These are phyloP conservation scores for Aurifilum marmelostoma DNA, from an alignment of 2,329 filamentous ascomycete species.

Conservation along the genomic window DNA sequence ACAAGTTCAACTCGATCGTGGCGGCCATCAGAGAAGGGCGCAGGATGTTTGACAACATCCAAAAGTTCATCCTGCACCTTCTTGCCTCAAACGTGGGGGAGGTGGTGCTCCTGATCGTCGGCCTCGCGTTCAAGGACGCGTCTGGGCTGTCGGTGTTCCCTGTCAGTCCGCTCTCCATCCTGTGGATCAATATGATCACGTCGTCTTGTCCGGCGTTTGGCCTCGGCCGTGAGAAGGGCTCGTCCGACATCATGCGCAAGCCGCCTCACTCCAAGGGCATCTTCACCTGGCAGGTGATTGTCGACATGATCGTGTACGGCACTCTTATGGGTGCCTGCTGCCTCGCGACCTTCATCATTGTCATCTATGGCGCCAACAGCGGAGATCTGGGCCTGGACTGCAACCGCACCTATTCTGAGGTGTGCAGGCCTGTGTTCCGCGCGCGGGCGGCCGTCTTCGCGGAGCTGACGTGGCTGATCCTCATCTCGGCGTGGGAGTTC, in stretches of 20 bases:
- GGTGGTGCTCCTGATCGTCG: slow-evolving; percentile 78
- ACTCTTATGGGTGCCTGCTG: slow-evolving; percentile 74
- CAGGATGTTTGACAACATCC: slow-evolving; percentile 86
- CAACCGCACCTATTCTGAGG: slow-evolving; percentile 61
- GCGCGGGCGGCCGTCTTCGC: slow-evolving; percentile 75
- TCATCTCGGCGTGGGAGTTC: slow-evolving; percentile 79
- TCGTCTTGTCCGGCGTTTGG: slow-evolving; percentile 88
- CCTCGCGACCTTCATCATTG: slow-evolving; percentile 67
- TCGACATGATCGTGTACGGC: slow-evolving; percentile 81
- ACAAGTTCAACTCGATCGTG: slow-evolving; percentile 87
- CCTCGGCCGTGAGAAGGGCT: slow-evolving; percentile 77
- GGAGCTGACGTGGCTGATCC: slow-evolving; percentile 72
- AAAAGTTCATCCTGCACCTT: slow-evolving; percentile 83
- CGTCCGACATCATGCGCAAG: slow-evolving; percentile 76
- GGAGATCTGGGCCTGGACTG: slow-evolving; percentile 63
- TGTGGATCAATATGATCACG: slow-evolving; percentile 95
- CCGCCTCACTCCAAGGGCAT: slow-evolving; percentile 78
- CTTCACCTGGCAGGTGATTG: slow-evolving; percentile 76
- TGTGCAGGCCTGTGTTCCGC: slow-evolving; percentile 65
- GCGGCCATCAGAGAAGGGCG: slow-evolving; percentile 82
- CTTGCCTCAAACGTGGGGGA: slow-evolving; percentile 83
- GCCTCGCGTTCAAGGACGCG: slow-evolving; percentile 78
- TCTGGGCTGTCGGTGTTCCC: slow-evolving; percentile 79
- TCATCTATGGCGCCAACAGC: slow-evolving; percentile 59
- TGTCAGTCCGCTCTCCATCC: slow-evolving; percentile 80